Evolutionary conservation across 2,329 filamentous ascomycete species (phyloP).

Genomic region (Nothophoma quercina): DNA sequence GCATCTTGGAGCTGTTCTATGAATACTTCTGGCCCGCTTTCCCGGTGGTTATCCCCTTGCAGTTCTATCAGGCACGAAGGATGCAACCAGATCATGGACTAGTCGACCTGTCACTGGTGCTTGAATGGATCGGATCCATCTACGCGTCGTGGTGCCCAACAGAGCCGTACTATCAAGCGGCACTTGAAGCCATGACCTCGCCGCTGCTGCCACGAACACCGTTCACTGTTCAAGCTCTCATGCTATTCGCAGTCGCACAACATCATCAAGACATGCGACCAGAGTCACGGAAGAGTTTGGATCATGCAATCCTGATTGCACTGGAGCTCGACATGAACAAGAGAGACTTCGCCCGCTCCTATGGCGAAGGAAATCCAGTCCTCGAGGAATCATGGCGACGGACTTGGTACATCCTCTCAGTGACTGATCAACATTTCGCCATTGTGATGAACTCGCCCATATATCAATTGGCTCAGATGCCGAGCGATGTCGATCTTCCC

Average conservation of each 20-base stretch:
- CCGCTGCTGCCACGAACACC: constrained; percentile 31
- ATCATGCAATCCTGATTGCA: constrained; percentile 72
- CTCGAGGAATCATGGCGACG: constrained; percentile 84
- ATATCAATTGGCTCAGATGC: constrained; percentile 69
- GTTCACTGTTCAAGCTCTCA: constrained; percentile 76
- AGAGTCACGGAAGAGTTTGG: constrained; percentile 71
- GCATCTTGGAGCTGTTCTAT: constrained; percentile 42
- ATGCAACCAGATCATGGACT: constrained; percentile 29
- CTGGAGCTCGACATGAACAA: constrained; percentile 80
- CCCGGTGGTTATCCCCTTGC: constrained; percentile 61
- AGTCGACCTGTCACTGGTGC: constrained; percentile 32
- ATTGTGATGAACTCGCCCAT: constrained; percentile 76
- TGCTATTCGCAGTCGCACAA: constrained; percentile 77
- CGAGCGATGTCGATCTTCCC: constrained; percentile 73
- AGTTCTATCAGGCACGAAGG: constrained; percentile 43
- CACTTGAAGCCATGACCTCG: constrained; percentile 29
- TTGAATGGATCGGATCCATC: constrained; percentile 43
- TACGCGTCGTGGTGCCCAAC: constrained; percentile 44
- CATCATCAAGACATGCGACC: constrained; percentile 79
- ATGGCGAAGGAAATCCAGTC: constrained; percentile 70
- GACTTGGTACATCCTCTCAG: constrained; percentile 85
- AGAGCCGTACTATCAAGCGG: constrained; percentile 34
- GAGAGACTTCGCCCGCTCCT: constrained; percentile 68
- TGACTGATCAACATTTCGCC: constrained; percentile 81
- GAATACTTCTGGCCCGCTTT: constrained; percentile 62